phyloP scores from a whole-genome alignment of 2,329 filamentous ascomycete species.

The Alternaria angustiovoidea region DNA sequence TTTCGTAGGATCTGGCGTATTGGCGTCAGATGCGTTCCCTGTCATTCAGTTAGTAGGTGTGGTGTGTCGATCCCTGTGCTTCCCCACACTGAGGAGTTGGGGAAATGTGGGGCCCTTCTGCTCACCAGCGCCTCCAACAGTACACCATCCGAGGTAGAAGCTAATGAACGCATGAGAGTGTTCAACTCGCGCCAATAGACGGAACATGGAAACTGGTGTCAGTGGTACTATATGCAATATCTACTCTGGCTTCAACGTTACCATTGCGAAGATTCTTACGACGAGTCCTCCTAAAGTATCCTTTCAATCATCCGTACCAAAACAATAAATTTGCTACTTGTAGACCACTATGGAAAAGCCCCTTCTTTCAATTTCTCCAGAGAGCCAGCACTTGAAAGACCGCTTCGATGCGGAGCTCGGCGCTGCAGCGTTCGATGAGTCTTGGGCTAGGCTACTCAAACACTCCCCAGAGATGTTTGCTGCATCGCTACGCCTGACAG shows the following conservation, averaged over 20 bases:
- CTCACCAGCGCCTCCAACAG: conserved; percentile 10
- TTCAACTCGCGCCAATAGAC: background rate
- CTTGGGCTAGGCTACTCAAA: conserved; percentile 38
- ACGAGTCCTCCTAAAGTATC: background rate
- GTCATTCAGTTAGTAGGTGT: background rate
- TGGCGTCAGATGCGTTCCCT: background rate
- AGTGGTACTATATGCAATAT: background rate
- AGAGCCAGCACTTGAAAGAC: conserved; percentile 35
- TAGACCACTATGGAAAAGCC: conserved; percentile 18
- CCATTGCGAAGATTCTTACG: too few relatives aligned
- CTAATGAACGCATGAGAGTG: background rate
- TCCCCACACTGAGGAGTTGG: conserved; percentile 18
- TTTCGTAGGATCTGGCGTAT: background rate
- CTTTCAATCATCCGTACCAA: background rate
- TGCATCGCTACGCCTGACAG: conserved; percentile 35
- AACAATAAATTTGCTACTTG: too few relatives aligned
- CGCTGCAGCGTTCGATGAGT: conserved; percentile 31
- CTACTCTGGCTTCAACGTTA: background rate
- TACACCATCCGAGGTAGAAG: background rate
- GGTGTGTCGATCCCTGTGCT: conserved; percentile 2
- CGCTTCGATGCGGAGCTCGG: conserved; percentile 36
- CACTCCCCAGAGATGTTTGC: conserved; percentile 43
- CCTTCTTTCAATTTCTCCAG: conserved; percentile 26
- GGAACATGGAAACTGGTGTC: background rate
- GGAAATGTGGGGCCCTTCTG: conserved; percentile 17